These are phyloP conservation scores for Tillandsia fasciculata DNA, from an alignment of 176 grass and related monocot genomes.

Conservation along the genomic window DNA sequence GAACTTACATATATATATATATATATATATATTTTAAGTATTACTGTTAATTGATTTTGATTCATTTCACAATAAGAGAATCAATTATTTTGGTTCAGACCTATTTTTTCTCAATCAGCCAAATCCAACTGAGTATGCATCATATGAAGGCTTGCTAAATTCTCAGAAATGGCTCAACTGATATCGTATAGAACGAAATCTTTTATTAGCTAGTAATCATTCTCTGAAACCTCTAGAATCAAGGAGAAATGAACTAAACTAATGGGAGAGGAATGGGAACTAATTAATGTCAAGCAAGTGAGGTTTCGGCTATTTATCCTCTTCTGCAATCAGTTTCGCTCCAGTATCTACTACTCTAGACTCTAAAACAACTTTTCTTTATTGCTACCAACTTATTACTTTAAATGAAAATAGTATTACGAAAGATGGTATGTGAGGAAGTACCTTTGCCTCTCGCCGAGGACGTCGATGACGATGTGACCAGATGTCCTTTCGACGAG, in stretches of 20 bases:
- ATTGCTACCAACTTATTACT: not conserved
- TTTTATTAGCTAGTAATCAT: too few species aligned
- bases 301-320: not conserved
- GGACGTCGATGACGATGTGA: slow-evolving; percentile 65
- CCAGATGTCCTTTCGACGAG: slow-evolving; percentile 83
- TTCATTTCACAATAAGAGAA: too few species aligned
- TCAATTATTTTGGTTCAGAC: too few species aligned
- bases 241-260: not conserved
- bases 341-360: too few species aligned
- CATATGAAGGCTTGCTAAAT: not conserved
- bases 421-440: not conserved
- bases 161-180: too few species aligned
- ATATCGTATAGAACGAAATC: too few species aligned
- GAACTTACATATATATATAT: too few species aligned
- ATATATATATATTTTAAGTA: too few species aligned
- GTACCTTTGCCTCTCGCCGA: slow-evolving; percentile 70
- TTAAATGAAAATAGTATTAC: not conserved
- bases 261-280: not conserved
- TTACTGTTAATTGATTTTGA: too few species aligned
- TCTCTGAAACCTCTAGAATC: too few species aligned
- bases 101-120: too few species aligned
- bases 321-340: not conserved
- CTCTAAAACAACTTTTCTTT: too few species aligned
- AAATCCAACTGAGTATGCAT: not conserved
- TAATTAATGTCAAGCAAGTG: not conserved